Conservation (phyloP, 2,329 filamentous ascomycete species). For the Gaeumannomyces tritici region DNA sequence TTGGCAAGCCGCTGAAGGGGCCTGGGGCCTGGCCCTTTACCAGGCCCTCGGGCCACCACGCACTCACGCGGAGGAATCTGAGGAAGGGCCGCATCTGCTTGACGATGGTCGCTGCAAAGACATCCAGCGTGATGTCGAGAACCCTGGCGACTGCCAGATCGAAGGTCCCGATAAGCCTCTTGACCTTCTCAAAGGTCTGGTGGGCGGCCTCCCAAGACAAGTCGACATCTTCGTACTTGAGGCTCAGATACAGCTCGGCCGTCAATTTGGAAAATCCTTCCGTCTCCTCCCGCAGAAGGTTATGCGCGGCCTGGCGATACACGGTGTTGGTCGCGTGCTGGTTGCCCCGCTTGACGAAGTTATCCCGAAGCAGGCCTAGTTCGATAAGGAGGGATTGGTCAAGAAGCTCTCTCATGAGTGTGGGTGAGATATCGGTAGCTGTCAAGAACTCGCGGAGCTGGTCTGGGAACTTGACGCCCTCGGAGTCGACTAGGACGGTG, state of each 20-base stretch:
- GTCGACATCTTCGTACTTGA: slow-evolving; percentile 50
- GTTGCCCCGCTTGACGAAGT: slow-evolving; percentile 73
- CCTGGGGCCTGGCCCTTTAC: slow-evolving; percentile 18
- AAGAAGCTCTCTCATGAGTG: slow-evolving; percentile 71
- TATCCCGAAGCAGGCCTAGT: slow-evolving; percentile 73
- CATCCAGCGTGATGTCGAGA: slow-evolving; percentile 87
- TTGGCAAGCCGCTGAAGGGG: slow-evolving; percentile 51
- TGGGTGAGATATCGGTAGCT: slow-evolving; percentile 61
- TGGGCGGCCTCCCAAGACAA: slow-evolving; percentile 63
- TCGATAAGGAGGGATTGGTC: slow-evolving; percentile 68
- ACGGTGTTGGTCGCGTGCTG: slow-evolving; percentile 86
- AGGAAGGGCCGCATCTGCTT: slow-evolving; percentile 93
- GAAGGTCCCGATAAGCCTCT: slow-evolving; percentile 91
- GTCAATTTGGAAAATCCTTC: slow-evolving; percentile 96
- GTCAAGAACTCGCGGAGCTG: slow-evolving; percentile 59
- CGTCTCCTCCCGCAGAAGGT: slow-evolving; percentile 85
- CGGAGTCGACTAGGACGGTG: slow-evolving; percentile 66
- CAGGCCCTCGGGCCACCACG: slow-evolving; percentile 83
- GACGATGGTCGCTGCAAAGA: slow-evolving; percentile 87
- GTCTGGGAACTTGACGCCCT: slow-evolving; percentile 39
- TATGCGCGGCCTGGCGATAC: slow-evolving; percentile 95
- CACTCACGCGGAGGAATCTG: slow-evolving; percentile 82
- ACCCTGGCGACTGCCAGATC: slow-evolving; percentile 93
- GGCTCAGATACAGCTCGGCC: slow-evolving; percentile 85
- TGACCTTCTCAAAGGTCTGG: slow-evolving; percentile 83